These are phyloP conservation scores for Pharnaceum exiguum DNA, from an alignment of 148 eudicot species.

Conservation along the genomic window DNA sequence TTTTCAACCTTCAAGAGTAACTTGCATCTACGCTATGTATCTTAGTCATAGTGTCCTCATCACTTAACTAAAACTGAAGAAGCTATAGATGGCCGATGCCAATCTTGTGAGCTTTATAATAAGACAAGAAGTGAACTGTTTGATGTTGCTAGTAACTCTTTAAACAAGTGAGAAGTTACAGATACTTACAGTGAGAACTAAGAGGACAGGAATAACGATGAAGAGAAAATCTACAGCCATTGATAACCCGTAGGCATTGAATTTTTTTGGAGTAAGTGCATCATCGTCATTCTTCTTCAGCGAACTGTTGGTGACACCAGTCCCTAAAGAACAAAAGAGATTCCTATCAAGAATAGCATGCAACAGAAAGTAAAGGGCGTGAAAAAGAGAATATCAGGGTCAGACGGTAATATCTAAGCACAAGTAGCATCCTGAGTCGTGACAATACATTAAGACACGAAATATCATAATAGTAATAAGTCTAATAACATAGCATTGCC, in stretches of 20 bases:
- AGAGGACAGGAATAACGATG: conserved; percentile 53
- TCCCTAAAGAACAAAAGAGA: conserved; percentile 27
- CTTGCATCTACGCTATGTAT: too few species aligned
- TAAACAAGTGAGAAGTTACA: not conserved
- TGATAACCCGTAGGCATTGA: conserved; percentile 35
- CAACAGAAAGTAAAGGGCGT: not conserved
- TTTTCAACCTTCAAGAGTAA: too few species aligned
- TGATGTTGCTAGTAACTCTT: not conserved
- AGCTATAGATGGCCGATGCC: too few species aligned
- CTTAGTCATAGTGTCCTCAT: too few species aligned
- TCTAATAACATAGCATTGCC: too few species aligned
- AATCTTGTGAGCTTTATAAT: too few species aligned
- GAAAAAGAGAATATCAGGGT: not conserved
- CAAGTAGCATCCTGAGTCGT: too few species aligned
- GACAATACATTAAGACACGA: too few species aligned
- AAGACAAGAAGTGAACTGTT: too few species aligned
- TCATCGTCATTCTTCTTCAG: conserved; percentile 62
- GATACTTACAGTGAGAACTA: conserved; percentile 72
- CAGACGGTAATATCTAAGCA: not conserved
- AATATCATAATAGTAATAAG: too few species aligned
- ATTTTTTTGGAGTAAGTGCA: conserved; percentile 25
- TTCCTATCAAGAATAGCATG: not conserved
- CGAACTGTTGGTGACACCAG: conserved; percentile 14
- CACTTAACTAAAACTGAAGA: too few species aligned
- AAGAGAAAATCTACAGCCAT: conserved; percentile 57